Base-by-base conservation (phyloP, 495 filamentous ascomycete genomes). In the Penicillium nucicola region DNA sequence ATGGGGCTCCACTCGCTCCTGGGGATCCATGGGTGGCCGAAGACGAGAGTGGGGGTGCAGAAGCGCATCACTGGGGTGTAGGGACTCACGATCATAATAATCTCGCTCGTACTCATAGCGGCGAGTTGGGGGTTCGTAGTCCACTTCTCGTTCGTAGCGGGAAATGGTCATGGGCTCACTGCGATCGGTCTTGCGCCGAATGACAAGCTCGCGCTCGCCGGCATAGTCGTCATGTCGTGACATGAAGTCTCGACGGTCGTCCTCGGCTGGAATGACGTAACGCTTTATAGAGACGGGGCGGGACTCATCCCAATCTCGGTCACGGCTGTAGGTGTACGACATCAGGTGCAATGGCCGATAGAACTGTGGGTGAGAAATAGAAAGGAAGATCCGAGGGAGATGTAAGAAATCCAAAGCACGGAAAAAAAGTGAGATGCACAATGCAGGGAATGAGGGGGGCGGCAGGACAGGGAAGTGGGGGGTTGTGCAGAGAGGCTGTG, bases 11-110 rank as follows among this genome's bases (percentile, higher is more conserved):
- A 76, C 76, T 13, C 74, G 71, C n/a, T 71, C 68, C 66, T 81
- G 86, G 66, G 84, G 84, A 48, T 91, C 88, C 37, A 80, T 80
- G 48, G 86, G 83, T 5, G 2, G 0, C 7, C 25, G 25, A 28
- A 28, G 25, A 8, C 5, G 0, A 28, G 7, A 8, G 58, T 80
- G 81, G 63, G 80, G 77, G 63, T 84, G 86, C 54, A 72, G 77
- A 63, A 84, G 81, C 15, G 85, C 60, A 38, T 83, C 80, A 42
- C 72, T 70, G 57, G 56, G 67, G 25, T 68, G 65, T 50, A 37
- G 37, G 45, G 61, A 75, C 70, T 75, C 70, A 62, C 77, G 70
- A 50, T 84, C 82, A 57, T 80, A 78, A 53, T 78, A 77, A 23
- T 85, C 78, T 43, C 80, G 70, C 48, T 83, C 79, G 37, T 77